These are phyloP conservation scores for Capsicum baccatum DNA, from an alignment of 257 asterid species.

Conservation along the genomic window DNA sequence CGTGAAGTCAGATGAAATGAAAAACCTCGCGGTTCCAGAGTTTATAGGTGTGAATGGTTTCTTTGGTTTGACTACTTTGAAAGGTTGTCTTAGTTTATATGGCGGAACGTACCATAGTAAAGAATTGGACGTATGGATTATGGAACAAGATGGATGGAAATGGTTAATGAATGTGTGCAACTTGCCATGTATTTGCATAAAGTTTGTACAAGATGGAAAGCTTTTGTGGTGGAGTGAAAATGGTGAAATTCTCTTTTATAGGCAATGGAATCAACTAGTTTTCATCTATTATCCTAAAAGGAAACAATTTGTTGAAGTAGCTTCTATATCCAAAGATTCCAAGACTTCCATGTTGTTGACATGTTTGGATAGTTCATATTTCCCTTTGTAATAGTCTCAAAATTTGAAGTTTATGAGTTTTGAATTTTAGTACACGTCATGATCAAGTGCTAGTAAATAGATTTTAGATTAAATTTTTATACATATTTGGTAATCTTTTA, in stretches of 20 bases:
- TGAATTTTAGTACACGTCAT: neutral
- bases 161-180: neutral
- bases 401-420: neutral
- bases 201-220: neutral
- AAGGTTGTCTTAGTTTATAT: neutral
- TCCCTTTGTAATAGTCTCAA: neutral
- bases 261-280: neutral
- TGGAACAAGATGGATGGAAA: neutral
- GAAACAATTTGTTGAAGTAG: neutral
- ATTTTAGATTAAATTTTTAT: neutral
- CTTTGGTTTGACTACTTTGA: neutral
- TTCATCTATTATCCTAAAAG: neutral
- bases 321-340: neutral
- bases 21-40: neutral
- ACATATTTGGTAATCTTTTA: neutral
- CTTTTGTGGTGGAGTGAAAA: neutral
- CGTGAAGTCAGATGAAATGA: neutral
- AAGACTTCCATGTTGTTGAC: neutral
- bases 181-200: neutral
- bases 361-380: conserved; percentile 6
- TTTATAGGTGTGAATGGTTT: neutral
- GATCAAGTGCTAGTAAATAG: neutral
- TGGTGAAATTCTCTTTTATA: neutral
- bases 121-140: neutral
- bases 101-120: neutral